Base-by-base conservation (phyloP, 2,329 filamentous ascomycete genomes). In the Colletotrichum cuscutae region DNA sequence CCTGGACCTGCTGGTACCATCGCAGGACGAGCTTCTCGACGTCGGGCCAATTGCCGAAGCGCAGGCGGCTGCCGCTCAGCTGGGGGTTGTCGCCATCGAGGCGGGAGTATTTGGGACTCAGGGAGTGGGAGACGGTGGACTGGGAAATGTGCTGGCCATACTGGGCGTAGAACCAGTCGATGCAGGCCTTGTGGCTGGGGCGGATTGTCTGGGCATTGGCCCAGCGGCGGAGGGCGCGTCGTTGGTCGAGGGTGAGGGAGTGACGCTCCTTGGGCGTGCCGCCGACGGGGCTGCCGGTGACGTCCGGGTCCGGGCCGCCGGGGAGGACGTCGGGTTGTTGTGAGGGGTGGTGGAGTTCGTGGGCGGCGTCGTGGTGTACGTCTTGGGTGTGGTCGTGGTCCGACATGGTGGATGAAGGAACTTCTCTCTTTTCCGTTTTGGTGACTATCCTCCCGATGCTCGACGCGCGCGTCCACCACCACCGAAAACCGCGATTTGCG, bases 41-140 rank as follows among this genome's bases (percentile, higher is more conserved):
- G 75, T 91, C 89, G 73, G 89, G 89, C 89, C 89, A 91, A 78
- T 91, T 91, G 75, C 89, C 89, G 71, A 90, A 90, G 75, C 89
- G 88, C 74, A 91, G 83, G 56, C 89, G 88, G 69, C 89, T 90
- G 56, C 89, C 89, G n/a, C 88, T 90, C 73, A 91, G 86, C 79
- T 90, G 89, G 19, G 88, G 88, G 76, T 85, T 84, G 67, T 91
- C 89, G 77, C 86, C 87, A 77, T 91, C 89, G 65, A 91, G 86
- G 30, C 89, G 87, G 49, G 88, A 89, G 76, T 91, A 91, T 77
- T 91, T 91, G 59, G 88, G 88, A 5, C 88, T 90, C 46, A 91
- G 82, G 24, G 88, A 90, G 78, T 91, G 89, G 59, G 88, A 90
- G 56, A 91, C 89, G 76, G 89, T 91, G 19, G 88, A 90, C 80